Evolutionary conservation across 2,329 filamentous ascomycete species (phyloP), one percentile per base, ranked within the genome.

Genomic region (Pestalotiopsis sp.): DNA sequence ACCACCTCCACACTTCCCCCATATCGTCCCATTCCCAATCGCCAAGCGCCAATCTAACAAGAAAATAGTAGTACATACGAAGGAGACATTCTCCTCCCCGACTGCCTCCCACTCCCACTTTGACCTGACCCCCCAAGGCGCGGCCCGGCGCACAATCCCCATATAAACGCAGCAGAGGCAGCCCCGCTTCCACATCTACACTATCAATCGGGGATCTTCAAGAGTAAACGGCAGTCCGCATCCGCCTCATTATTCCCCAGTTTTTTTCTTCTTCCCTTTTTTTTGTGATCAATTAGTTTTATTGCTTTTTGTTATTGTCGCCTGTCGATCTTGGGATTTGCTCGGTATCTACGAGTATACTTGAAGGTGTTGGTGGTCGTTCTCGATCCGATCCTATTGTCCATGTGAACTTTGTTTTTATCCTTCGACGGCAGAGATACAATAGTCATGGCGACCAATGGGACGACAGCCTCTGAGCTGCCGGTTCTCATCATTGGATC

Each of bases 401-500:
- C 31, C 31, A 27, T 60, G 25, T 60, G 27, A 36, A 38, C 57
- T 60, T 60, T 20, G 57, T 27, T 38, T 23, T 60, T 23, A 7
- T 45, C 60, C n/a, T 20, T 52, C 25, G n/a, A 13, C 14, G 12
- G n/a, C 20, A 20, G 12, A 36, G 41, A 14, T 36, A 20, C 14
- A 52, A n/a, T 36, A 60, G 6, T 17, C 31, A 73, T 73, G 72
- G 41, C 70, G 12, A 60, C 65, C 56, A 69, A 66, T 23, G 36
- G 27, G 31, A 58, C 68, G 25, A 4, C 25, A 56, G 45, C 25
- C 39, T 25, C 31, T 3, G 63, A 70, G 39, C 71, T 76, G 25
- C 74, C 74, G 2, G 68, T 75, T 23, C 73, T 76, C 20, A 74
- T 76, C 45, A 75, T 76, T 41, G 75, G 75, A 27, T 71, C 72